Evolutionary conservation across 148 eudicot species (phyloP), one percentile per base, ranked within the genome.

Genomic region (Rhododendron henanense): DNA sequence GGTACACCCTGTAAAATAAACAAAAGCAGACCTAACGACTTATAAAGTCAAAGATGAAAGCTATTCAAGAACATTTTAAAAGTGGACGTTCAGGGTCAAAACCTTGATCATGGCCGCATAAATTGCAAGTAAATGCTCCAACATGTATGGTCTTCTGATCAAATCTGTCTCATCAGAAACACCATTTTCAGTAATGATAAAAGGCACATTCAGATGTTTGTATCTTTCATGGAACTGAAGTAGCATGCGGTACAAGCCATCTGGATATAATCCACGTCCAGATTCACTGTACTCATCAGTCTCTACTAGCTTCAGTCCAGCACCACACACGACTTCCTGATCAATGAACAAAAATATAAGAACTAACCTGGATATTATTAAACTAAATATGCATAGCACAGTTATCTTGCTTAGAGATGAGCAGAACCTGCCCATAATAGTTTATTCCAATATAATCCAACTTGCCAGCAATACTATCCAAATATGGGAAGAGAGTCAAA

Each of bases 281-380:
- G 99, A 97, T 89, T 97, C 99, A 87, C 99, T 97, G 85, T 94
- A 97, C 83, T 97, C 99, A 79, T 95, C 99, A 31, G 93, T 93
- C 87, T 97, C 94, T 35, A 88, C 93, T 33, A 94, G 92, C 90
- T 97, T 97, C 84, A 97, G 88, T 87, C 98, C 98, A 88, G 99
- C 89, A 51, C 99, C 98, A 88, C 82, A 90, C 44, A 95, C 87
- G 76, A 93, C 94, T 93, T 97, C 99, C 99, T 97, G 90, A 80
- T 44, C 85, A 84, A 75, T 47, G 67, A 85, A 57, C 85, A 63
- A 35, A 45, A 55, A n/a, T 44, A 9, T 11, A 83, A 51, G 35
- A 19, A 53, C 63, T 73, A 55, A 55, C 16, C 10, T 63, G 3
- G 65, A 19, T 41, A 78, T 80, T 13, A 23, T 65, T 7, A 23